These are phyloP conservation scores for Blastobotrys elegans DNA, from an alignment of 1,139 yeast species.

Conservation along the genomic window DNA sequence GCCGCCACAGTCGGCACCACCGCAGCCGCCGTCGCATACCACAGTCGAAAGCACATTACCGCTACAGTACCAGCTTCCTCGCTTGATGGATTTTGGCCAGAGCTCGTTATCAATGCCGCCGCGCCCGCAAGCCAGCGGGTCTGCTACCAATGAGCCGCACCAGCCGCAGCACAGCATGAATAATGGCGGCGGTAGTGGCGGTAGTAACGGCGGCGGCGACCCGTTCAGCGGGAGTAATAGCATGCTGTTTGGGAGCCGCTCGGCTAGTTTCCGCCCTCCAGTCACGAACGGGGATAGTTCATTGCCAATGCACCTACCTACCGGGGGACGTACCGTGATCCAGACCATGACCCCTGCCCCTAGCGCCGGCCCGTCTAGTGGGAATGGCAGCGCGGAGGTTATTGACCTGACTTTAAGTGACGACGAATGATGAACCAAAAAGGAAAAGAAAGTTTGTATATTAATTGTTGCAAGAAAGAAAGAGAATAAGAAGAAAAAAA, in stretches of 20 bases:
- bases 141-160: no score
- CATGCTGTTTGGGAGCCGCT: constrained; percentile 1
- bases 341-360: constrained; percentile 1
- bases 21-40: no score
- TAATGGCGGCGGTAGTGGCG: neutral
- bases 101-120: neutral
- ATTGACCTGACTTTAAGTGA: constrained; percentile 25
- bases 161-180: no score
- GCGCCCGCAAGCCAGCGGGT: no score
- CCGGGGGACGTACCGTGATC: neutral
- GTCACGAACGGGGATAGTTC: neutral
- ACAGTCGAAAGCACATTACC: constrained; percentile 2
- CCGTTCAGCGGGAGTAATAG: neutral
- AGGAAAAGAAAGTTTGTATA: neutral
- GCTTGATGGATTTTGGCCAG: constrained; percentile 6
- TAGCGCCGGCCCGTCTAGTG: neutral
- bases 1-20: neutral
- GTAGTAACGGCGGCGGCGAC: neutral
- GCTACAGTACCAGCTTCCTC: neutral
- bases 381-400: constrained; percentile 15
- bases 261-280: constrained; percentile 1
- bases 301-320: constrained; percentile 1
- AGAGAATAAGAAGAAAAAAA: neutral
- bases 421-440: constrained; percentile 20
- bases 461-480: neutral